These are phyloP conservation scores for Oehlia diaphana DNA, from an alignment of 192 early-diverging fungal genomes.

Conservation along the genomic window DNA sequence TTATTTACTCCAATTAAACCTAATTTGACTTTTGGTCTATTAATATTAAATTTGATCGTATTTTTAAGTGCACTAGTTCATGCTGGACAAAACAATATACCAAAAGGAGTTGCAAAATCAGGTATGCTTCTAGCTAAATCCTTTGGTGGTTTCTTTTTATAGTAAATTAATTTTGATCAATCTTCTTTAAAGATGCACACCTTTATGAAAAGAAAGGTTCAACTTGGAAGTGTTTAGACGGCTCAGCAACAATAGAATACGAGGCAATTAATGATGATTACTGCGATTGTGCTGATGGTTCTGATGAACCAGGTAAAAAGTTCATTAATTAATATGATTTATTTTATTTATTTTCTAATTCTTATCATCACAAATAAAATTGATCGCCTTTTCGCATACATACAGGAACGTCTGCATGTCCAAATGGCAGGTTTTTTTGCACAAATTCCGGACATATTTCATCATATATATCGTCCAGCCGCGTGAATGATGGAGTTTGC, in stretches of 20 bases:
- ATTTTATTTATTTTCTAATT: neutral
- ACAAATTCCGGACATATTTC: slow-evolving; percentile 75
- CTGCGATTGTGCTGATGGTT: slow-evolving; percentile 94
- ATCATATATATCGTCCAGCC: slow-evolving; percentile 59
- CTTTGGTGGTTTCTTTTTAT: neutral
- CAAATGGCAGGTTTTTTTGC: slow-evolving; percentile 79
- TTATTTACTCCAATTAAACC: neutral
- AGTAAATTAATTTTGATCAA: neutral
- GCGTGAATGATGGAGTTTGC: slow-evolving; percentile 95
- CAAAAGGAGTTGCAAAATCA: neutral
- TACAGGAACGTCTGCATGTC: slow-evolving; percentile 89
- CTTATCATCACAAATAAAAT: neutral
- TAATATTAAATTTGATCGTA: neutral
- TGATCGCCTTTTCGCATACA: neutral
- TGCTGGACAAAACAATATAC: neutral
- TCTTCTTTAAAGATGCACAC: neutral
- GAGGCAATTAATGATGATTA: slow-evolving; percentile 92
- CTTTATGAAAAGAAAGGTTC: slow-evolving; percentile 7
- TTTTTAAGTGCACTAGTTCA: neutral
- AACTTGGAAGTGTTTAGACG: slow-evolving; percentile 74
- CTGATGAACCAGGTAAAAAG: slow-evolving; percentile 84
- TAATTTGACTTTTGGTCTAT: neutral
- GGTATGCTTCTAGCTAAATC: neutral
- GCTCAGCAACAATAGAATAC: slow-evolving; percentile 65
- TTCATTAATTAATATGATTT: neutral